Conservation (phyloP, 208 protist genomes). For the Willaertia magna region DNA sequence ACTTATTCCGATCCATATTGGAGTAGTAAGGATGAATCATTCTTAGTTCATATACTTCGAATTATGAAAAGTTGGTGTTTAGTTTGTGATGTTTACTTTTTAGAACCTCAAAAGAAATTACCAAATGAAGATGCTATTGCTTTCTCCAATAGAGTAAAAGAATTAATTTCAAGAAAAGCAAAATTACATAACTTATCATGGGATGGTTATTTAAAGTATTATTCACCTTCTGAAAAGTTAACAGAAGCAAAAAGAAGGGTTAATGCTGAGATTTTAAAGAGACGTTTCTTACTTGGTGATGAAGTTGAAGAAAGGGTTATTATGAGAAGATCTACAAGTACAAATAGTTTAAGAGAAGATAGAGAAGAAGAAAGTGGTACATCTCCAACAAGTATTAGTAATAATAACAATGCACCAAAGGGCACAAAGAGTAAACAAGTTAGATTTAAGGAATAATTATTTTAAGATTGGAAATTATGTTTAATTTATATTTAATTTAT, state of each 20-base stretch:
- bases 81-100: slow-evolving; percentile 22
- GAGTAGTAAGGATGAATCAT: slow-evolving; percentile 16
- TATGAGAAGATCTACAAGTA: not conserved
- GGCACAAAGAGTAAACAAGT: too few species aligned
- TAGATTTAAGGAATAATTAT: too few species aligned
- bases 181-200: not conserved
- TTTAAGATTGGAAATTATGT: too few species aligned
- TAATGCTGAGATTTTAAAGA: not conserved
- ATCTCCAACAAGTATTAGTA: too few species aligned
- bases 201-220: slow-evolving; percentile 21
- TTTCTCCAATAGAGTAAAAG: not conserved
- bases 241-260: not conserved
- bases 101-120: not conserved
- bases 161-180: not conserved
- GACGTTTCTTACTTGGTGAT: not conserved
- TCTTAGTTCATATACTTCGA: slow-evolving; percentile 10
- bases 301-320: not conserved
- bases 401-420: too few species aligned
- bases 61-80: slow-evolving; percentile 24
- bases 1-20: slow-evolving; percentile 25
- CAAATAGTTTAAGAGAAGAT: too few species aligned
- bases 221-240: slow-evolving; percentile 4
- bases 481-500: too few species aligned
- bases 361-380: too few species aligned
- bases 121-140: not conserved